Conservation (phyloP, 2,329 filamentous ascomycete genomes). For the Didymella exigua region DNA sequence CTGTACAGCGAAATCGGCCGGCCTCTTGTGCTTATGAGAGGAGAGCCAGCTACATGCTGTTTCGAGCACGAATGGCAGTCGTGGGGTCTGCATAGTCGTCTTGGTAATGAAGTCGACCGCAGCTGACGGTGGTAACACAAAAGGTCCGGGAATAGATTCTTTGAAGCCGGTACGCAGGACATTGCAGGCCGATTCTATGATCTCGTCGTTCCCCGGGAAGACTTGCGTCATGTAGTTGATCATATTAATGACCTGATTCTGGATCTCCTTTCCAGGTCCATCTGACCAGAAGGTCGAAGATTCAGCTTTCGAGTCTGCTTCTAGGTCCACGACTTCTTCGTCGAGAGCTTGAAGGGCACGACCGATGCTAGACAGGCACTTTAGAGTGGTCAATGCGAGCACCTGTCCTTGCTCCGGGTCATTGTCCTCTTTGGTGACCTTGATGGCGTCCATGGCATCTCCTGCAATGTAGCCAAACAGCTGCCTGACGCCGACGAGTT, state of each 20-base stretch:
- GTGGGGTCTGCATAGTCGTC: slow-evolving; percentile 64
- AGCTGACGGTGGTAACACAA: slow-evolving; percentile 71
- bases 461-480: slow-evolving; percentile 66
- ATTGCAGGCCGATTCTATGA: slow-evolving; percentile 73
- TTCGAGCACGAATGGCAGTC: slow-evolving; percentile 71
- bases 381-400: slow-evolving; percentile 61
- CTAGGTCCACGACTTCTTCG: slow-evolving; percentile 71
- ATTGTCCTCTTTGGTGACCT: slow-evolving; percentile 38
- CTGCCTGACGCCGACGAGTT: slow-evolving; percentile 60
- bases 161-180: slow-evolving; percentile 77
- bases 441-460: slow-evolving; percentile 59
- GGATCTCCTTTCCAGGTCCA: slow-evolving; percentile 56
- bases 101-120: slow-evolving; percentile 71
- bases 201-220: slow-evolving; percentile 67
- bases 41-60: slow-evolving; percentile 70
- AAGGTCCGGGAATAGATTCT: slow-evolving; percentile 74
- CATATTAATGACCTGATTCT: slow-evolving; percentile 59
- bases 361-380: slow-evolving; percentile 72
- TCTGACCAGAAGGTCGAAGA: slow-evolving; percentile 56
- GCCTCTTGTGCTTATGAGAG: slow-evolving; percentile 55
- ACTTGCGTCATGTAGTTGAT: slow-evolving; percentile 57
- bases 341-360: slow-evolving; percentile 72
- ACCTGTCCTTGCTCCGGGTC: slow-evolving; percentile 52
- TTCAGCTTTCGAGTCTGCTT: slow-evolving; percentile 51
- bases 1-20: slow-evolving; percentile 33